A percentile compares a stretch with the other conserved stretches of the same genome.
phyloP scores from a whole-genome alignment of 257 asterid genomes.

The Solanum dulcamara region DNA sequence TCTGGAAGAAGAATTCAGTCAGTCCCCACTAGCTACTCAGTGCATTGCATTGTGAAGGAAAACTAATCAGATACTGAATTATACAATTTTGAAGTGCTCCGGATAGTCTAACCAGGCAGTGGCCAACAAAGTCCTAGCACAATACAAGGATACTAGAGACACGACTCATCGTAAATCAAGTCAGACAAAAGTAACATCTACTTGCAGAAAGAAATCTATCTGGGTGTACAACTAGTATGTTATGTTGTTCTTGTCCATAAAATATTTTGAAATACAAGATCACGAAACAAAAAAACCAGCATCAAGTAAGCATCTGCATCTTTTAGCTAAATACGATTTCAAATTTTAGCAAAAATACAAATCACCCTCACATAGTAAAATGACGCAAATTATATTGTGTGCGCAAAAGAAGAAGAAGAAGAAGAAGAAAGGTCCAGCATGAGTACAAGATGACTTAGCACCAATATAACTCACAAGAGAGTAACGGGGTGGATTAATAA shows the following conservation, averaged over 20 bases:
- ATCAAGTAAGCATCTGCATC: background rate
- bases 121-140: background rate
- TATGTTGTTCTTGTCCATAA: background rate
- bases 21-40: background rate
- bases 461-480: background rate
- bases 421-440: background rate
- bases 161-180: background rate
- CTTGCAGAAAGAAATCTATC: background rate
- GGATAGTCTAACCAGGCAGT: background rate
- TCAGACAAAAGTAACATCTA: background rate
- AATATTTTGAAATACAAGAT: background rate
- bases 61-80: background rate
- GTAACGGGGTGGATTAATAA: background rate
- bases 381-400: background rate
- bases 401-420: background rate
- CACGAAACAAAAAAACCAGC: background rate
- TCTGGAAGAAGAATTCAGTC: constrained; percentile 41
- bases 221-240: background rate
- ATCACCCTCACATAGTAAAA: background rate
- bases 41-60: background rate
- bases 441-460: background rate
- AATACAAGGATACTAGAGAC: background rate
- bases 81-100: background rate
- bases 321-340: background rate
- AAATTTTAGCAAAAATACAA: background rate